phyloP scores from a whole-genome alignment of 2,329 filamentous ascomycete species.

The Talaromyces sp. region DNA sequence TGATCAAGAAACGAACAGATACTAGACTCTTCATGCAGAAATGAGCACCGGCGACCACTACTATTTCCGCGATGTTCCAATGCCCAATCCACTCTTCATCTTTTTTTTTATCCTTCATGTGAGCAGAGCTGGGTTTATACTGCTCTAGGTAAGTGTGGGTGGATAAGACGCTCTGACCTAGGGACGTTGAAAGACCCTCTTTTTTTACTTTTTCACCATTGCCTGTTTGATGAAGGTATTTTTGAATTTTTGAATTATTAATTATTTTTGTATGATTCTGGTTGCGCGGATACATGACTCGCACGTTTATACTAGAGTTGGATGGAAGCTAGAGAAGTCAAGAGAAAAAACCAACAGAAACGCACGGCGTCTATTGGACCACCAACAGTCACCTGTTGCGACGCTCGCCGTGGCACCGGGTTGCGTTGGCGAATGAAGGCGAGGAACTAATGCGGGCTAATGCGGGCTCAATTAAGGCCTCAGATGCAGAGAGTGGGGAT shows the following conservation, averaged over 20 bases:
- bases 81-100: neutral
- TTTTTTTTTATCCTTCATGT: conserved; percentile 7
- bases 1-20: conserved; percentile 5
- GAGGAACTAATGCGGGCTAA: conserved; percentile 15
- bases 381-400: conserved; percentile 26
- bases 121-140: neutral
- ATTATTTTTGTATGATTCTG: neutral
- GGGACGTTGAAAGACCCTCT: conserved; percentile 8
- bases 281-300: conserved; percentile 2
- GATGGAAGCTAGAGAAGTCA: neutral
- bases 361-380: conserved; percentile 30
- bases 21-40: conserved; percentile 24
- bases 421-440: conserved; percentile 16
- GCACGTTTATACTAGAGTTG: neutral
- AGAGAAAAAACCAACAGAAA: conserved; percentile 29
- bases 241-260: neutral
- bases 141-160: neutral
- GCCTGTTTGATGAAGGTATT: neutral
- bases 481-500: conserved; percentile 13
- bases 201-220: neutral
- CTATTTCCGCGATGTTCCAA: conserved; percentile 2
- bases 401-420: conserved; percentile 25
- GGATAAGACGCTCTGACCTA: conserved; percentile 9
- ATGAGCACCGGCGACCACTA: conserved; percentile 1
- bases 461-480: conserved; percentile 25